Base-by-base conservation (phyloP, 1,284 basidiomycete species). In the Leccinum subrobustum region DNA sequence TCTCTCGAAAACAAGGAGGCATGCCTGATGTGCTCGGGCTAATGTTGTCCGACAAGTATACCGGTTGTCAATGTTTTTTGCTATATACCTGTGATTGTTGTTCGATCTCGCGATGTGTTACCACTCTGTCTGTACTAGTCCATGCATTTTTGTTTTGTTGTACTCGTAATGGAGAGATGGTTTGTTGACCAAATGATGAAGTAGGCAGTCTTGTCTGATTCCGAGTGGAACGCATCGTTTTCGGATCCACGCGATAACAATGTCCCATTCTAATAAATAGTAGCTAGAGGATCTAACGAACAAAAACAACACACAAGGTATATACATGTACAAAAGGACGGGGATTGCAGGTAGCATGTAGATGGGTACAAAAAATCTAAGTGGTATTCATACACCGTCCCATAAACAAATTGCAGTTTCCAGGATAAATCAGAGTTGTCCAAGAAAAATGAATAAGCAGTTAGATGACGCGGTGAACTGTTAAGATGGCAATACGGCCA, bases 1-100 rank as follows among this genome's bases (percentile, higher is more conserved):
- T 92, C 90, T 54, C 64, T 96, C 42, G 92, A 95, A 75, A 96
- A 96, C 77, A 93, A 93, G 79, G 91, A 93, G 60, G 91, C 88
- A 2, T 93, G 91, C 68, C 67, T 92, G 70, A 93, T 93, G 91
- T 93, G 91, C 76, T 93, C 91, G 64, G 89, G 87, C 60, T 91
- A 74, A 84, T 35, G 18, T 35, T 50, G n/a, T 20, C 18, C 23
- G 27, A 39, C 6, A 55, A 57, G 48, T 14, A 18, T 50, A 16
- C 35, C 23, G 11, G 50, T 60, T 50, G 29, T 47, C 44, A 2
- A 7, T 54, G 29, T 33, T 54, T 20, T 66, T 3, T 57, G 55
- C 44, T 62, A 52, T 61, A 58, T 54, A 51, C 39, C 35, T 61
- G 29, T 52, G 5, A 51, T 62, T 20, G 20, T 20, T 23, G 31